Evolutionary conservation across 148 eudicot species (phyloP), one percentile per base, ranked within the genome.

Genomic region (Dianthus caryophyllus): DNA sequence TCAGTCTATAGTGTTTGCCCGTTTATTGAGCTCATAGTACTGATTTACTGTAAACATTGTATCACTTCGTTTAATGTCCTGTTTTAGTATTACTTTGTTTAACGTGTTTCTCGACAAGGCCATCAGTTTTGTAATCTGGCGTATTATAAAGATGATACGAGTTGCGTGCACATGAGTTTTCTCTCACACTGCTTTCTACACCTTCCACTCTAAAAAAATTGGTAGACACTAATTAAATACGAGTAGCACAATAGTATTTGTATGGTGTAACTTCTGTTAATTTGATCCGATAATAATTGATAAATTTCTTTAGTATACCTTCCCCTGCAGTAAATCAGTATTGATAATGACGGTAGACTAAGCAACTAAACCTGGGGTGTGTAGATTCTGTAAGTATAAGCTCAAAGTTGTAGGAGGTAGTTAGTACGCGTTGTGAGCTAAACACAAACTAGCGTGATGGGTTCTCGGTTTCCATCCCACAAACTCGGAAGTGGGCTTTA

Each of bases 401-500:
- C 66, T 48, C 56, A 33, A 24, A 43, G 15, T 54, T 11, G 29
- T 59, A 22, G 50, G 27, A 58, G 61, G 70, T 59, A n/a, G 66
- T 59, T 60, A 15, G 11, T 6, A 67, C 52, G 73, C 76, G 72
- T 43, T 67, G 62, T 71, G 68, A 57, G 64, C 36, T 68, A 62
- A 10, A 59, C 73, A 73, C 38, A 48, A 62, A 70, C 73, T 53
- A 73, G 66, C 56, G 41, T 55, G 71, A 85, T 87, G 90, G 96
- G 97, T 82, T 88, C 96, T 39, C 81, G 96, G 51, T 85, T 92
- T 78, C 93, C 85, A 60, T 92, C 96, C 73, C 97, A 92, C 77
- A 83, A 89, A 77, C 82, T 89, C 65, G 84, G 93, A 81, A 87
- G 83, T 81, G 97, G 97, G 63, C 93, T 92, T 6, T 92, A 85